Evolutionary conservation across 1,139 yeast species (phyloP).

Genomic region (Kurtzmaniella quercitrusa): DNA sequence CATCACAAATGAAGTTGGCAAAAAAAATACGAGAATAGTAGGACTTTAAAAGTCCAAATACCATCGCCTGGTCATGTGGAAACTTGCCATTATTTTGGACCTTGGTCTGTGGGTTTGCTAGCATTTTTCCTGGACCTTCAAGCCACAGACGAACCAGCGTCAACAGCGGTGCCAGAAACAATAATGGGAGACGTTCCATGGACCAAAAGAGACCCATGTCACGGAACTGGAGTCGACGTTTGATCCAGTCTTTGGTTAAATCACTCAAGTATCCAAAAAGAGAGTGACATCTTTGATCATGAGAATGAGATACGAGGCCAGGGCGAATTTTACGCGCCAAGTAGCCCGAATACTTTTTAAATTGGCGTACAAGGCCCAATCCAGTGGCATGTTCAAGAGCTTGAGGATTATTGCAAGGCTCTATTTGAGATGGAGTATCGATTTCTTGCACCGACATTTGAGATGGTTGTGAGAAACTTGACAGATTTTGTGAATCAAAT

Average conservation of each 20-base stretch:
- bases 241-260: slow-evolving; percentile 15
- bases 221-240: slow-evolving; percentile 7
- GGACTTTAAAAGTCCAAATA: slow-evolving; percentile 14
- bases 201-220: slow-evolving; percentile 7
- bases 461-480: too few relatives aligned
- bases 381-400: neutral
- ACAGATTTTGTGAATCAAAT: too few relatives aligned
- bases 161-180: slow-evolving; percentile 3
- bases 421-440: too few relatives aligned
- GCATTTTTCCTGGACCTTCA: slow-evolving; percentile 4
- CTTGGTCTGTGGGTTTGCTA: neutral
- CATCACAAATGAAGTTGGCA: slow-evolving; percentile 12
- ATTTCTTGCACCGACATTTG: too few relatives aligned
- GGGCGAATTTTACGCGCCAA: slow-evolving; percentile 3
- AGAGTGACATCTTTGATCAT: slow-evolving; percentile 6
- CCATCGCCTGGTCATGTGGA: slow-evolving; percentile 14
- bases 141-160: slow-evolving; percentile 8
- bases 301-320: neutral
- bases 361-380: neutral
- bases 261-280: slow-evolving; percentile 16
- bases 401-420: neutral
- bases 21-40: slow-evolving; percentile 9
- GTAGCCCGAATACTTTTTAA: slow-evolving; percentile 5
- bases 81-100: slow-evolving; percentile 12
- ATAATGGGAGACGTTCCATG: slow-evolving; percentile 6